Base-by-base conservation (phyloP, 1,284 basidiomycete genomes). In the Trichosporon sp. region DNA sequence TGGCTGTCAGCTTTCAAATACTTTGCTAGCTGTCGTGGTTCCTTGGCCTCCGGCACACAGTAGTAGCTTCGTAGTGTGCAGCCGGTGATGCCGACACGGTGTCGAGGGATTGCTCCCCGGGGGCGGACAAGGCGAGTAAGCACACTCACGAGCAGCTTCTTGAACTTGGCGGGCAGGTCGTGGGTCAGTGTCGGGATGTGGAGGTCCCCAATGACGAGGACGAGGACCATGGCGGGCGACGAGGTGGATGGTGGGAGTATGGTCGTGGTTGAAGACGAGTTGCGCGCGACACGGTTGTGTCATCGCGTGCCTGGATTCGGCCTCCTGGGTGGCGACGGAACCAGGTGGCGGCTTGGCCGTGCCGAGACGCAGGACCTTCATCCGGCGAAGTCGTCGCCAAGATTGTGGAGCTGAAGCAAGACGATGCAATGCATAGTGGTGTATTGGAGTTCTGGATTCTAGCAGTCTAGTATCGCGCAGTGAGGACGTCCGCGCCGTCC, bases 121-220 rank as follows among this genome's bases (percentile, higher is more conserved):
- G n/a, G n/a, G n/a, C n/a, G n/a, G n/a, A n/a, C n/a, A n/a, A n/a
- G n/a, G n/a, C n/a, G n/a, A n/a, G n/a, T n/a, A n/a, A n/a, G n/a
- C n/a, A n/a, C n/a, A 80, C 84, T 47, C 64, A 88, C 94, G 0
- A 99, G 87, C 0, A 99, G 90, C 81, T 98, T 98, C 85, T 96
- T 96, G 85, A 99, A 99, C 85, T 98, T 98, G 23, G 89, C 86
- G 0, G 96, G 95, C 4, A 99, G 87, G 80, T 98, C 96, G 80
- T 96, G 92, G 1, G 88, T 85, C 62, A 86, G 86, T 79, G 92
- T 90, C 1, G 95, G 95, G 78, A 97, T 96, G 81, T 96, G 94
- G 18, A 97, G 87, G 86, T 98, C 95, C 68, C 95, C 94, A 75
- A 97, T 93, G 77, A 95, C 89, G 72, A 97, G 91, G 62, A 97